Base-by-base conservation (phyloP, 805 yeast species). In the Myxozyma melibiosi region DNA sequence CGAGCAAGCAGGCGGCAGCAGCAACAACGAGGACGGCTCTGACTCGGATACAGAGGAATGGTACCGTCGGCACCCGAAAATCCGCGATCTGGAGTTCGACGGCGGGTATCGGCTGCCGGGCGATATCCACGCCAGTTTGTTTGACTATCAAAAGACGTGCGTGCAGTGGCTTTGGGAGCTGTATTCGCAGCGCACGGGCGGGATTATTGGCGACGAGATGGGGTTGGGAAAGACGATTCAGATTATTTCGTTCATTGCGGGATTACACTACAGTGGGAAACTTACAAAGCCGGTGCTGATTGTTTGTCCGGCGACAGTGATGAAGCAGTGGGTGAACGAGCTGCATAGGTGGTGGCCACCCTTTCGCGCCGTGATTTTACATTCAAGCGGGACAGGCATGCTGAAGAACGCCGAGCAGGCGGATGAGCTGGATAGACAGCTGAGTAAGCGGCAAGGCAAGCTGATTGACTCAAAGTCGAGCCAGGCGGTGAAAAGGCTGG, bases 331-430 rank as follows among this genome's bases (percentile, higher is more conserved):
- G 99, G 92, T 90, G n/a, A 86, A 85, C 61, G 99, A 94, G 71
- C 82, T 94, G 46, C 98, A 92, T 66, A 81, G 85, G 48, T 94
- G 99, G 99, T 94, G 98, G 98, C 97, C 98, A 2, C 90, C 97
- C 0, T 77, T 94, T 27, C 73, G 99, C 58, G 83, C 90, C 3
- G 83, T 88, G 3, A 89, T 94, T 47, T 73, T 94, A 31, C 99
- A 94, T 70, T 85, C 97, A 1, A 94, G 90, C 46, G 99, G 99
- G 0, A 76, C 90, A 0, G 98, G 96, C 0, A 85, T 92, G 91
- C 68, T 44, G 9, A 52, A 71, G 11, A 66, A 47, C 18, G 45
- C 71, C 0, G 70, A 64, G 11, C 67, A 67, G 44, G 70, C 65
- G 1, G 68, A 67, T 18, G 52, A 58, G 8, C 40, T 62, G 9